A percentile compares a stretch with the other conserved stretches of the same genome.
Conservation (phyloP, 2,329 filamentous ascomycete genomes). For the Trichoderma atrobrunneum region DNA sequence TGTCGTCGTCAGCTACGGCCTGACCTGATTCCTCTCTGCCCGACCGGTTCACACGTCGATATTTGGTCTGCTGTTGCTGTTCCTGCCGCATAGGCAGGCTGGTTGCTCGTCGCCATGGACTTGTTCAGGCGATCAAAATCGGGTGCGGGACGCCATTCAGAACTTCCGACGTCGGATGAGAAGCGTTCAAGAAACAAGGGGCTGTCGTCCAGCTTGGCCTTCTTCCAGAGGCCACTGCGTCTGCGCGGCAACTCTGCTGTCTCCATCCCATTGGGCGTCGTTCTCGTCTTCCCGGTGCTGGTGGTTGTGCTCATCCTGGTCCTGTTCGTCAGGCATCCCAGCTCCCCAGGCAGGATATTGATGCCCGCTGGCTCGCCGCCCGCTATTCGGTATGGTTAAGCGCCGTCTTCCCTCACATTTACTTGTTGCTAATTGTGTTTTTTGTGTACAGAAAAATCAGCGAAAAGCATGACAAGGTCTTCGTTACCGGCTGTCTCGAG, state of each 20-base stretch:
- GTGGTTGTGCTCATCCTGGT: constrained; percentile 88
- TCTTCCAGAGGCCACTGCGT: constrained; percentile 82
- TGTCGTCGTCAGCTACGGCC: neutral
- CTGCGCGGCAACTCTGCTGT: constrained; percentile 88
- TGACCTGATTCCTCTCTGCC: neutral
- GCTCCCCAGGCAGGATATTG: constrained; percentile 75
- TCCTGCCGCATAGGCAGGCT: constrained; percentile 40
- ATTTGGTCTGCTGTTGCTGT: constrained; percentile 30
- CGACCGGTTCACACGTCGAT: neutral
- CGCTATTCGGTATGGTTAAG: constrained; percentile 70
- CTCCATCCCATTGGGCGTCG: constrained; percentile 87
- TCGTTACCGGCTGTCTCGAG: constrained; percentile 83
- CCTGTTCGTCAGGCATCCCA: constrained; percentile 84
- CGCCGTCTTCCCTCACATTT: neutral
- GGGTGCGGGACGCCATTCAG: constrained; percentile 41
- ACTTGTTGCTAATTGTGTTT: constrained; percentile 20
- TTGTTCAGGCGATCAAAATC: constrained; percentile 55
- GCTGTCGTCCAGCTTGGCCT: constrained; percentile 60
- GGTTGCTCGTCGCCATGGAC: constrained; percentile 47
- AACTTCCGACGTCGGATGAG: constrained; percentile 51
- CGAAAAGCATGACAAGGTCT: constrained; percentile 96
- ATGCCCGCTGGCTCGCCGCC: constrained; percentile 87
- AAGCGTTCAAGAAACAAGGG: constrained; percentile 44
- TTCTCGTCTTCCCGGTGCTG: constrained; percentile 87
- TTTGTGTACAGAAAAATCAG: constrained; percentile 74